phyloP scores from a whole-genome alignment of 805 yeast genomes.

The Kluyveromyces starmeri region DNA sequence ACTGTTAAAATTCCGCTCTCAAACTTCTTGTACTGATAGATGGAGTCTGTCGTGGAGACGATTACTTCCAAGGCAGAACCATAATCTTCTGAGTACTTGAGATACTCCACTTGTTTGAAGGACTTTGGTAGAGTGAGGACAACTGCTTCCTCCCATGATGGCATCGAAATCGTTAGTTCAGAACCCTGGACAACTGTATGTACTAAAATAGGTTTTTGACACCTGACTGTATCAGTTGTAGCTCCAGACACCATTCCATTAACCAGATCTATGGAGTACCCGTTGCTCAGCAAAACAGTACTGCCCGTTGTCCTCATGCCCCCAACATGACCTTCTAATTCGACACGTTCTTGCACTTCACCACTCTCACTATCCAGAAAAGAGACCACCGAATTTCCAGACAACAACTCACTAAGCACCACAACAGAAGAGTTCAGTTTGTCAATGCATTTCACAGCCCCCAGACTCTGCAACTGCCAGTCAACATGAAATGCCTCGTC shows the following conservation, averaged over 20 bases:
- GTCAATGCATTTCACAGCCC: slow-evolving; percentile 29
- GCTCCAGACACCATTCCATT: too few relatives aligned
- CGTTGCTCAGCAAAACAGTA: slow-evolving; percentile 5
- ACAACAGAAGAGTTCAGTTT: slow-evolving; percentile 13
- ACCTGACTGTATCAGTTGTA: slow-evolving; percentile 10
- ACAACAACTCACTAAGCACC: slow-evolving; percentile 21
- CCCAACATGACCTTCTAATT: neutral
- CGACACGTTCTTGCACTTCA: neutral
- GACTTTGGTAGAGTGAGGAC: slow-evolving; percentile 11
- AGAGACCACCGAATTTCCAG: slow-evolving; percentile 22
- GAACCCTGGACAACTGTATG: too few relatives aligned
- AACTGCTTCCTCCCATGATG: neutral
- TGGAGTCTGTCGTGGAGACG: slow-evolving; percentile 9
- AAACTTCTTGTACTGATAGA: slow-evolving; percentile 14
- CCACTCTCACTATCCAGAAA: slow-evolving; percentile 32
- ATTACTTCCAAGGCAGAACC: slow-evolving; percentile 11
- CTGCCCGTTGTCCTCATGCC: slow-evolving; percentile 1
- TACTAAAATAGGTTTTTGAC: too few relatives aligned
- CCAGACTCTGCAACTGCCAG: slow-evolving; percentile 44
- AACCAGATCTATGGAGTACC: too few relatives aligned
- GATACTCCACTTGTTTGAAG: slow-evolving; percentile 12
- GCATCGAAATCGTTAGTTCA: too few relatives aligned
- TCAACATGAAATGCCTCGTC: slow-evolving; percentile 50
- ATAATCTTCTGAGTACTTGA: slow-evolving; percentile 12
- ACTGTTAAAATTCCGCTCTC: slow-evolving; percentile 16